Evolutionary conservation across 257 asterid genomes (phyloP), one percentile per base, ranked within the genome.

Genomic region (Salvia splendens): DNA sequence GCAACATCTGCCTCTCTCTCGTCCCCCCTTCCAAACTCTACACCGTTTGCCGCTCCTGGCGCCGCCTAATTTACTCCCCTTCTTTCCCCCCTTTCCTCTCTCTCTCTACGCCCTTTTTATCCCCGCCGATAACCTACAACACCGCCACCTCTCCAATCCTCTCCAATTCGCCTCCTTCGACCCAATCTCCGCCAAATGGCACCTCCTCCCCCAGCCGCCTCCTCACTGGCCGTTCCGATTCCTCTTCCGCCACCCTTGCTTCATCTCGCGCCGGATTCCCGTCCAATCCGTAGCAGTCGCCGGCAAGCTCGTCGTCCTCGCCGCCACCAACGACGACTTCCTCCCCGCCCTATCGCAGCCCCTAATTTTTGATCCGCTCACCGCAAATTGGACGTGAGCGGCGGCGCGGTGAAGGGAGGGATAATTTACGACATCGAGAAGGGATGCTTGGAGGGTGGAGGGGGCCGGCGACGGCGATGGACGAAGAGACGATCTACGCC

Each of bases 371-470:
- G 73, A 81, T 47, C 87, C 98, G 2, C 0, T 38, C 10, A 53
- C 70, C 0, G 8, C 36, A 2, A 57, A 61, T 0, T 92, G 98
- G 98, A 15, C 38, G 92, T 89, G 2, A 87, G 80, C 62, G 97
- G 97, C 1, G 74, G 73, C 59, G 84, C 86, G 0, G 88, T 87
- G 8, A 90, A 87, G 42, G 92, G 87, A 32, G 97, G 95, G 8
- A 69, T 70, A 3, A 64, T 87, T 7, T 87, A 87, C 85, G 78
- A 86, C 62, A 80, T 80, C 4, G 62, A 40, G 4, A 28, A 56
- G 95, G 95, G 43, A 90, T 90, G 97, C 45, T 84, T 61, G 61
- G 41, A 1, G 97, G 97, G 1, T 90, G 97, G 97, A 71, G 82
- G 48, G 97, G 95, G 0, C 95, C 97, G 15, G 92, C 87, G 60